Conservation (phyloP, 176 grass and related monocot species). For the Oryza meyeriana region DNA sequence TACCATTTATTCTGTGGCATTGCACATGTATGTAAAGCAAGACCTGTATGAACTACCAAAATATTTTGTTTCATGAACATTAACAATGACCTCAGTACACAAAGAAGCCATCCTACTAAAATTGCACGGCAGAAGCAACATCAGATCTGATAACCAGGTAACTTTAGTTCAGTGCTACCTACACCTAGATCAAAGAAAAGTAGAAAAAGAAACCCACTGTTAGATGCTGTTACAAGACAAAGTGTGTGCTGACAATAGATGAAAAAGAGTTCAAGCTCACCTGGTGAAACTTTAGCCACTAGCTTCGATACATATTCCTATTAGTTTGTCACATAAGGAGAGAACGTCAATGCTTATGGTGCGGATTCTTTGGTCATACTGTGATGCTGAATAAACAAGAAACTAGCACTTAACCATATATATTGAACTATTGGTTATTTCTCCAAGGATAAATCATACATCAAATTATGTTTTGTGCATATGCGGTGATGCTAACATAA, state of each 20-base stretch:
- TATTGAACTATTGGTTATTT: neutral
- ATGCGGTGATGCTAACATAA: neutral
- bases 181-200: neutral
- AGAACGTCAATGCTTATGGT: neutral
- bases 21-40: neutral
- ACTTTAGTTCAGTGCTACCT: constrained; percentile 1
- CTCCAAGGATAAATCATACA: neutral
- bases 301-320: neutral
- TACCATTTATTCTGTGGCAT: neutral
- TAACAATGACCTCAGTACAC: neutral
- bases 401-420: neutral
- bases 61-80: neutral
- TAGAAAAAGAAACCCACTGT: neutral
- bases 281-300: neutral
- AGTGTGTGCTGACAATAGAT: constrained; percentile 7
- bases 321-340: neutral
- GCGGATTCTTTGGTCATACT: constrained; percentile 8
- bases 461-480: neutral
- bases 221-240: constrained; percentile 6
- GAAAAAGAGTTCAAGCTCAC: constrained; percentile 1
- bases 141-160: neutral
- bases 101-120: neutral
- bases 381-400: neutral
- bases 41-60: neutral
- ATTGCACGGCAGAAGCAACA: neutral